Base-by-base conservation (phyloP, 2,329 filamentous ascomycete genomes). In the Diaporthe sp. region DNA sequence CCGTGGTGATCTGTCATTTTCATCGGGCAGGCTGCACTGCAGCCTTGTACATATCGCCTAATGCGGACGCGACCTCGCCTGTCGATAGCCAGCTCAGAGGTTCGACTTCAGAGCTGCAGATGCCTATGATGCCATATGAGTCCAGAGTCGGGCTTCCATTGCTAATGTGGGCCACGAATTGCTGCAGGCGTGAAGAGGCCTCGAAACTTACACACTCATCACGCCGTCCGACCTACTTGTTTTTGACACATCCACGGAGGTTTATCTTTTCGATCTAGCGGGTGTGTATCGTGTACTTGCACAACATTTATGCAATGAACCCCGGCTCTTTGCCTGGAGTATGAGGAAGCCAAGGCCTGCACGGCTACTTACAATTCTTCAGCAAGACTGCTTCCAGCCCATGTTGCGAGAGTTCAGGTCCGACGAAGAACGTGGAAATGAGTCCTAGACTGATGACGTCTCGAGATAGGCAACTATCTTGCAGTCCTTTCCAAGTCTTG, bases 1-100 rank as follows among this genome's bases (percentile, higher is more conserved):
- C 76, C 76, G 76, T 71, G 57, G 17, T 75, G 76, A 77, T 67
- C 63, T 73, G 47, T 77, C 76, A 77, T 77, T 72, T 72, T 73
- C 31, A 65, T 47, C 58, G 61, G 58, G 47, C 51, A 73, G 58
- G 25, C 58, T 75, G 76, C 71, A 70, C 72, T 76, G 72, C 72
- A 71, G 75, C 28, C 57, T 74, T 71, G 67, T 71, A 61, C 61
- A 58, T 72, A 57, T 4, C 49, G 53, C 68, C 70, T 44, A 49
- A 63, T 55, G 71, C 55, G 61, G 28, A 63, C 37, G 58, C 49
- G 47, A 60, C 34, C 44, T 55, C 49, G 22, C 28, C 42, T 57
- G 58, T 58, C 12, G 10, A 58, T 47, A 65, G 58, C 51, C 51
- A 63, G 34, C 65, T 67, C 42, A 63, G 51, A 70, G 55, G 25